These are phyloP conservation scores for Penicillium concentricum DNA, from an alignment of 2,329 filamentous ascomycete species.

Conservation along the genomic window DNA sequence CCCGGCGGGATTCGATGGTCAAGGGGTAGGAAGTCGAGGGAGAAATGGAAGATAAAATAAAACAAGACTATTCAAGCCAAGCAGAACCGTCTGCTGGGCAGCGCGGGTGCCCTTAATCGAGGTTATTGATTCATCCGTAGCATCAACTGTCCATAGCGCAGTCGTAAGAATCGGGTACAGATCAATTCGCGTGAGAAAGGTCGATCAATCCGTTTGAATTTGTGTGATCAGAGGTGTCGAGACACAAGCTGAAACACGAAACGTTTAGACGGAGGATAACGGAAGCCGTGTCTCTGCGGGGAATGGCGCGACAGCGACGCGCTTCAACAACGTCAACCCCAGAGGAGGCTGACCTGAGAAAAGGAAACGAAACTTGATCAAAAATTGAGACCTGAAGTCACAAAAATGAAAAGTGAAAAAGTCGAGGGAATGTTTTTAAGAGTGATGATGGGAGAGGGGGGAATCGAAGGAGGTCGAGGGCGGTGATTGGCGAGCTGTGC, in stretches of 20 bases:
- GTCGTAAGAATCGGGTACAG: slow-evolving; percentile 13
- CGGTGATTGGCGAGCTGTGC: slow-evolving; percentile 27
- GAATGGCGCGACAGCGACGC: slow-evolving; percentile 27
- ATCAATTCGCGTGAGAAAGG: neutral
- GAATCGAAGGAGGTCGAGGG: slow-evolving; percentile 11
- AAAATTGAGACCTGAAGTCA: slow-evolving; percentile 4
- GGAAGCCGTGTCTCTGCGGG: slow-evolving; percentile 25
- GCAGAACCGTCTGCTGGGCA: slow-evolving; percentile 46
- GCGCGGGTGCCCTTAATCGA: slow-evolving; percentile 43
- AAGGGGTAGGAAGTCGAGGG: slow-evolving; percentile 1
- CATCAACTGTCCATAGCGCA: slow-evolving; percentile 42
- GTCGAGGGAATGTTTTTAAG: slow-evolving; percentile 10
- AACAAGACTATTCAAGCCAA: slow-evolving; percentile 21
- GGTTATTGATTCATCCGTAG: slow-evolving; percentile 42
- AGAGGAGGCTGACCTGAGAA: slow-evolving; percentile 13
- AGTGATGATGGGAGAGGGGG: slow-evolving; percentile 6
- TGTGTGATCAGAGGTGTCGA: neutral
- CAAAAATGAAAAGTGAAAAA: slow-evolving; percentile 1
- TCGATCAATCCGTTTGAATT: neutral
- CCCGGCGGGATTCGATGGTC: slow-evolving; percentile 2
- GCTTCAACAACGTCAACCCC: slow-evolving; percentile 23
- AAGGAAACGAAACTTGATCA: slow-evolving; percentile 1
- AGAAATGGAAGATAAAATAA: slow-evolving; percentile 4
- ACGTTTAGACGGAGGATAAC: slow-evolving; percentile 19
- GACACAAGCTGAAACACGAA: slow-evolving; percentile 5